Evolutionary conservation across 2,329 filamentous ascomycete species (phyloP), one percentile per base, ranked within the genome.

Genomic region (Diaporthe helianthi): DNA sequence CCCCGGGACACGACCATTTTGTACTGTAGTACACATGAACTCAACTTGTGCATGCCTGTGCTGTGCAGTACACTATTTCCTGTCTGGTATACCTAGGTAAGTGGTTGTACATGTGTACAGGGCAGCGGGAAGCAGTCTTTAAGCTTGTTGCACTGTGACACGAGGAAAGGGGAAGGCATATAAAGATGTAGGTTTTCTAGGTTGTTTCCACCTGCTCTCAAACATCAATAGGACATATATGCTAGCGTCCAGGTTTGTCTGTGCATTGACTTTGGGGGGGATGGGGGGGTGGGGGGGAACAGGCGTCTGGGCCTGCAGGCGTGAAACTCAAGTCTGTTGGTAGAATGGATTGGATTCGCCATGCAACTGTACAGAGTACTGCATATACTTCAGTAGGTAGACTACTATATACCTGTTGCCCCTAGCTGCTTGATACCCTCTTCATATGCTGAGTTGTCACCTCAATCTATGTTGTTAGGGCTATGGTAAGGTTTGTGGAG

Each of bases 371-470:
- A n/a, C n/a, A n/a, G n/a, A n/a, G n/a, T n/a, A n/a, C n/a, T n/a
- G n/a, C n/a, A n/a, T n/a, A n/a, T n/a, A n/a, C n/a, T n/a, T n/a
- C n/a, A n/a, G n/a, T n/a, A n/a, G n/a, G n/a, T n/a, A n/a, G n/a
- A n/a, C n/a, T n/a, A n/a, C n/a, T n/a, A n/a, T 63, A 31, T 61
- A 61, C 26, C 47, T 61, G 55, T 61, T 47, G 26, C 19, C 55
- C 38, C 13, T 38, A 31, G n/a, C n/a, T 44, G 36, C 44, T 44
- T 24, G 55, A 47, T 47, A 36, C 55, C n/a, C 36, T 38, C 58
- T 63, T 63, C 58, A 63, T 41, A 49, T 63, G 58, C 55, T 61
- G 58, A 33, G 41, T 36, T 63, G 58, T 63, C 58, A 61, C 41
- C 41, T 61, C 55, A 19, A 47, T 61, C 55, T 19, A 47, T 47